phyloP scores from a whole-genome alignment of 345 rosid species.

The Corchorus capsularis region DNA sequence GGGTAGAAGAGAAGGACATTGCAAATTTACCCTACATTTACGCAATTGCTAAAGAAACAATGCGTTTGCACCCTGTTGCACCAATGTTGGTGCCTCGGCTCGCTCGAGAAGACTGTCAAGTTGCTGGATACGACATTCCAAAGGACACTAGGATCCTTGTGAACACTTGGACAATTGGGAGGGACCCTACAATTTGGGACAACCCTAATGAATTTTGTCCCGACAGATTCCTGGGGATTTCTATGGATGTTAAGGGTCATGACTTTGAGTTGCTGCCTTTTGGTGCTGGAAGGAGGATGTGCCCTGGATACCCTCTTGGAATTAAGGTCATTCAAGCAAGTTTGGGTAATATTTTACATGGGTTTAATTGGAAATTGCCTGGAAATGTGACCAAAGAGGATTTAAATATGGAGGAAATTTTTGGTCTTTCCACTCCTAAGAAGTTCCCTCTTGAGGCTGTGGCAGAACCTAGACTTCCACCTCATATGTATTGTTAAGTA shows the following conservation, averaged over 20 bases:
- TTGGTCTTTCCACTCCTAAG: slow-evolving; percentile 53
- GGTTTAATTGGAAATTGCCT: slow-evolving; percentile 57
- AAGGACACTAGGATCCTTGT: slow-evolving; percentile 51
- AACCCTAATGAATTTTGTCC: slow-evolving; percentile 53
- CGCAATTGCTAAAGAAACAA: slow-evolving; percentile 55
- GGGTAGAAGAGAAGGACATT: slow-evolving; percentile 63
- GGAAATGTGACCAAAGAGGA: slow-evolving; percentile 33
- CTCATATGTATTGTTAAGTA: slow-evolving; percentile 35
- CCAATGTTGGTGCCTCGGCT: slow-evolving; percentile 55
- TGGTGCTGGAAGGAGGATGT: slow-evolving; percentile 75
- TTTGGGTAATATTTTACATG: slow-evolving; percentile 61
- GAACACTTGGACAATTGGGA: slow-evolving; percentile 53
- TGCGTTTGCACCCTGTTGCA: slow-evolving; percentile 72
- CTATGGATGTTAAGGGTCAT: slow-evolving; percentile 57
- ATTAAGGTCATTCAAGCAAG: slow-evolving; percentile 56
- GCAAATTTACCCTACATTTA: slow-evolving; percentile 45
- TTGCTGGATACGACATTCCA: slow-evolving; percentile 47
- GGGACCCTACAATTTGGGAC: slow-evolving; percentile 62
- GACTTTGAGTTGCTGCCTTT: slow-evolving; percentile 64
- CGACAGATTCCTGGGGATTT: slow-evolving; percentile 49
- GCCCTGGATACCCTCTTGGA: slow-evolving; percentile 69
- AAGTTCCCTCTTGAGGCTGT: slow-evolving; percentile 47
- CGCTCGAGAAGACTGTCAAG: slow-evolving; percentile 40
- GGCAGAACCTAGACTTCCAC: slow-evolving; percentile 47
- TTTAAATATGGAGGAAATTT: slow-evolving; percentile 61